Conservation (phyloP, 352 stramenopile species). For the Phytophthora brassicae region DNA sequence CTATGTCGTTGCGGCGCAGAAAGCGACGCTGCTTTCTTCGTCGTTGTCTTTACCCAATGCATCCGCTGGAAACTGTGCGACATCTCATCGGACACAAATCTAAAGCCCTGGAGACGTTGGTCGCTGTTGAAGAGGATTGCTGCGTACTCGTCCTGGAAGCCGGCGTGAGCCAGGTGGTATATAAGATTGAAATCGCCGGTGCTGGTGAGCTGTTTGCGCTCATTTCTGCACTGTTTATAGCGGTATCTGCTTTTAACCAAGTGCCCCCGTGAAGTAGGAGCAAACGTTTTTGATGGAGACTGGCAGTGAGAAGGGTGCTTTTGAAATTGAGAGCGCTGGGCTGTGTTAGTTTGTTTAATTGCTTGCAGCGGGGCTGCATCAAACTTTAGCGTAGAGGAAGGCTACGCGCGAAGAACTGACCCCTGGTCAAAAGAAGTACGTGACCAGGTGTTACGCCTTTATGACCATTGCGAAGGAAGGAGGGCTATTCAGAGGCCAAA, state of each 20-base stretch:
- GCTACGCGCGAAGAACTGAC: no score
- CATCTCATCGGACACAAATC: constrained; percentile 8
- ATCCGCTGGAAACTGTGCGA: constrained; percentile 14
- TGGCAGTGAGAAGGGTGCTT: no score
- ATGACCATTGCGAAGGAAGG: no score
- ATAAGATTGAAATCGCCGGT: constrained; percentile 11
- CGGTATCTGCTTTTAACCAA: not conserved
- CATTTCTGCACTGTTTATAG: constrained; percentile 2
- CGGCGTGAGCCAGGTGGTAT: not conserved
- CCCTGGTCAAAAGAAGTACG: no score
- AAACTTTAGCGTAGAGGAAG: no score
- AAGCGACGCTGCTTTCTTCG: no score
- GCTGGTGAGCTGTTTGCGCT: not conserved
- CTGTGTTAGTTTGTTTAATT: no score
- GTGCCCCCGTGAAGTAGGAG: constrained; percentile 1
- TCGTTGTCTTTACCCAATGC: constrained; percentile 6
- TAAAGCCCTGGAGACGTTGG: not conserved
- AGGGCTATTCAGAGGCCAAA: no score
- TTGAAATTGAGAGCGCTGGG: no score
- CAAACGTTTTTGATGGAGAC: constrained; percentile 2
- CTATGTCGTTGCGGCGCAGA: no score
- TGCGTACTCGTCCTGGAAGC: not conserved
- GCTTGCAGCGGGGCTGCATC: no score
- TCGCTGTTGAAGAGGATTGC: not conserved
- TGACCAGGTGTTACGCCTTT: no score